phyloP scores from a whole-genome alignment of 108 stramenopile genomes.

The Schizochytrium sp. region DNA sequence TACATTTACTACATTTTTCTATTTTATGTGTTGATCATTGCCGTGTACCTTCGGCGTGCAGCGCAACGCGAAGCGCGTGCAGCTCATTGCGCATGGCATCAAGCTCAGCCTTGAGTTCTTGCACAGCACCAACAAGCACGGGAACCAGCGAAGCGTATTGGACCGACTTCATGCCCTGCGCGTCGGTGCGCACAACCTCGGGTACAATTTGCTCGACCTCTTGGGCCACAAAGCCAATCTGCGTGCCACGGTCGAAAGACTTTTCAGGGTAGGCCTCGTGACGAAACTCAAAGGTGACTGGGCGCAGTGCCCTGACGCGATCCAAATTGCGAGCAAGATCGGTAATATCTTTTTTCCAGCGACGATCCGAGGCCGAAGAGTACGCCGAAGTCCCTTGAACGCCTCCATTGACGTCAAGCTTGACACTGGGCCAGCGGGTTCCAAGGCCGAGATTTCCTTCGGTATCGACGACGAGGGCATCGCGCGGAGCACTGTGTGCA shows the following conservation, averaged over 20 bases:
- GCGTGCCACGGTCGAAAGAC: not conserved
- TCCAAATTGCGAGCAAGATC: not conserved
- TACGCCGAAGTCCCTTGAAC: conserved; percentile 6
- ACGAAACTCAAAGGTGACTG: not conserved
- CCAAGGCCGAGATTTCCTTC: not conserved
- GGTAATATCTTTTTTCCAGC: not conserved
- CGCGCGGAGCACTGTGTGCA: not conserved
- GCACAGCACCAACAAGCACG: not conserved
- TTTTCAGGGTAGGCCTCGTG: not conserved
- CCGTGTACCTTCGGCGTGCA: not conserved
- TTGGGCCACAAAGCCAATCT: not conserved
- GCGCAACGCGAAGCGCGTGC: too few relatives aligned
- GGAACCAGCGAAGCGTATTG: not conserved
- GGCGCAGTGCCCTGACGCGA: not conserved
- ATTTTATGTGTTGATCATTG: not conserved
- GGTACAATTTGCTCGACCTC: not conserved
- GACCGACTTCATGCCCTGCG: conserved; percentile 5
- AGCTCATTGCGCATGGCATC: not conserved
- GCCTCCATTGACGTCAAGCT: conserved; percentile 14
- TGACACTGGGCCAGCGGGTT: not conserved
- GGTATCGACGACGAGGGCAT: not conserved
- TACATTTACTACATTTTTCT: too few relatives aligned
- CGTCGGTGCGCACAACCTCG: not conserved
- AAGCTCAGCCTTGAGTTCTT: not conserved
- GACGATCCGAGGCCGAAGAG: not conserved